phyloP scores from a whole-genome alignment of 2,329 filamentous ascomycete genomes.

The Macrophomina pseudophaseolina region DNA sequence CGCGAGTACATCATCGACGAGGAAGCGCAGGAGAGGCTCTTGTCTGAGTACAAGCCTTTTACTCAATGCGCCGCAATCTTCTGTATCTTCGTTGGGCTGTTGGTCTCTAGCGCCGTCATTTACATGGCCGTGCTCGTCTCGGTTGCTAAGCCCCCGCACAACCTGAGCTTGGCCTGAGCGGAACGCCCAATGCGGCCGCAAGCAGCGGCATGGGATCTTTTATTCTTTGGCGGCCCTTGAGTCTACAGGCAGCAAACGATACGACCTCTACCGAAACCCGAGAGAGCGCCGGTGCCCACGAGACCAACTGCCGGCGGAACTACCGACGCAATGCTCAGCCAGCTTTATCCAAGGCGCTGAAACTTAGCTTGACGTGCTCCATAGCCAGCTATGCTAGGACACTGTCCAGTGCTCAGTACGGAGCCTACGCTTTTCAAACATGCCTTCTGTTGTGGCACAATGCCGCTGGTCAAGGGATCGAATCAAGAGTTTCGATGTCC shows the following conservation, averaged over 20 bases:
- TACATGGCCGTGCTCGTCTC: constrained; percentile 19
- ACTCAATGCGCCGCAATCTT: constrained; percentile 11
- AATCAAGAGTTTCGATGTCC: too few species aligned
- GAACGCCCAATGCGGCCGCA: constrained; percentile 13
- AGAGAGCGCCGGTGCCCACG: background rate
- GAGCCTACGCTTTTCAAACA: too few species aligned
- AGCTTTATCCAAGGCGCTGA: background rate
- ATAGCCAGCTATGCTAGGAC: too few species aligned
- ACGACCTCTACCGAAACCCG: background rate
- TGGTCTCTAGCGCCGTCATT: constrained; percentile 16
- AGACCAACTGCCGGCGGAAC: background rate
- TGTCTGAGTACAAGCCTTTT: constrained; percentile 18
- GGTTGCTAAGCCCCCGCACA: constrained; percentile 7
- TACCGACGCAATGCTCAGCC: background rate
- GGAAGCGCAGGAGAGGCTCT: constrained; percentile 17
- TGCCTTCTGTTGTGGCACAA: too few species aligned
- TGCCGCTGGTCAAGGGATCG: too few species aligned
- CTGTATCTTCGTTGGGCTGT: constrained; percentile 13
- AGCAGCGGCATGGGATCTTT: constrained; percentile 1
- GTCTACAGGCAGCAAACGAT: background rate
- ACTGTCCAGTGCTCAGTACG: too few species aligned
- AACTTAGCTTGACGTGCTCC: background rate
- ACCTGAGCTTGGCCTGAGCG: constrained; percentile 18
- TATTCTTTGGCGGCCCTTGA: background rate
- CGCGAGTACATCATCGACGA: constrained; percentile 12